Percentiles rank a stretch among this genome's conserved stretches.
These are phyloP conservation scores for Colletotrichum eleusines DNA, from an alignment of 2,329 filamentous ascomycete species.

Conservation along the genomic window DNA sequence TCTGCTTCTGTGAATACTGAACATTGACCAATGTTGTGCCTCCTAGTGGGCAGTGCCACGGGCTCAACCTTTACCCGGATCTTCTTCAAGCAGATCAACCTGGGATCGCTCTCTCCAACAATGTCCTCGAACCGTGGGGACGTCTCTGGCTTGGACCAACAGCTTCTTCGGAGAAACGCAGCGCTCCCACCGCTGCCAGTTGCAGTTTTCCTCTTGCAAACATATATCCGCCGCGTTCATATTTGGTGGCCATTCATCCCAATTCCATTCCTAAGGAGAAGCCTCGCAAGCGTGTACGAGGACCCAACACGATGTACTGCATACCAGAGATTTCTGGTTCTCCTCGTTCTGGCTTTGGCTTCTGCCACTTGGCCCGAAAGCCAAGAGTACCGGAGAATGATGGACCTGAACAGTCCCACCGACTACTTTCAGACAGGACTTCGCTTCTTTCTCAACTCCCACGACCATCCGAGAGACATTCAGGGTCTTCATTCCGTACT, in stretches of 20 bases:
- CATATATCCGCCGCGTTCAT: constrained; percentile 46
- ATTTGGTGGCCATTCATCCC: constrained; percentile 47
- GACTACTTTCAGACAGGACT: constrained; percentile 45
- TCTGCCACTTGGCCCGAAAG: constrained; percentile 35
- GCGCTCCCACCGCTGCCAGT: constrained; percentile 43
- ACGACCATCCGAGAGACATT: constrained; percentile 43
- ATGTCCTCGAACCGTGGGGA: neutral
- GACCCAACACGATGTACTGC: constrained; percentile 36
- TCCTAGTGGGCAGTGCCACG: constrained; percentile 44
- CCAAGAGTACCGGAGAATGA: constrained; percentile 39
- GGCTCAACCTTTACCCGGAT: constrained; percentile 46
- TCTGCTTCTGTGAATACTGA: no score
- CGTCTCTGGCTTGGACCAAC: neutral
- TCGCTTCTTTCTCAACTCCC: constrained; percentile 43
- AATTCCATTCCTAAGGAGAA: constrained; percentile 41
- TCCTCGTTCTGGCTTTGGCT: constrained; percentile 43
- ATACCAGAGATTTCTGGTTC: constrained; percentile 42
- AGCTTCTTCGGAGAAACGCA: constrained; percentile 33
- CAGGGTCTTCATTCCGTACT: constrained; percentile 43
- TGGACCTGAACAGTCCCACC: constrained; percentile 44
- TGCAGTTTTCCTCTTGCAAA: constrained; percentile 39
- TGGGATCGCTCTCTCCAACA: constrained; percentile 12
- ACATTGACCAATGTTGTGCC: neutral
- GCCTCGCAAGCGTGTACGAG: constrained; percentile 40
- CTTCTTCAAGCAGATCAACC: constrained; percentile 45